Evolutionary conservation across 495 filamentous ascomycete species (phyloP).

Genomic region (Xylaria flabelliformis): DNA sequence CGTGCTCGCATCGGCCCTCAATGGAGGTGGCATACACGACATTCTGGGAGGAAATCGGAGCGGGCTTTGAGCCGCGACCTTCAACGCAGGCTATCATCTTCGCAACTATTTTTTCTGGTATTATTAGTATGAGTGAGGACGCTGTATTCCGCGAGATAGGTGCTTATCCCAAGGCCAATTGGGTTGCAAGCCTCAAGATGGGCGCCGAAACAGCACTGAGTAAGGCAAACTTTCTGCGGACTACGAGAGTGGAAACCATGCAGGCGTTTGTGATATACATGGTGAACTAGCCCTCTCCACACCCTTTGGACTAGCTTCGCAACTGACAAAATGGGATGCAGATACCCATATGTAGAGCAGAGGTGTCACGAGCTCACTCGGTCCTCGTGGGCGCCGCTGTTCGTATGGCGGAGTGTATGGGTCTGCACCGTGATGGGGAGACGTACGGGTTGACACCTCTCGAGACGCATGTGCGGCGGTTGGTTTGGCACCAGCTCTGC

Average conservation of each 20-base stretch:
- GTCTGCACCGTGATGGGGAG: slow-evolving; percentile 73
- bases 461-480: slow-evolving; percentile 74
- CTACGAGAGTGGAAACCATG: slow-evolving; percentile 71
- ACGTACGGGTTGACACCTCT: slow-evolving; percentile 67
- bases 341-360: slow-evolving; percentile 72
- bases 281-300: slow-evolving; percentile 45
- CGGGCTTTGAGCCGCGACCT: slow-evolving; percentile 62
- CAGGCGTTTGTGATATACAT: slow-evolving; percentile 79
- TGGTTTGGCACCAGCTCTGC: slow-evolving; percentile 78
- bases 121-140: slow-evolving; percentile 66
- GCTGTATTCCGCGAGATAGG: slow-evolving; percentile 53
- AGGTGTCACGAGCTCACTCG: slow-evolving; percentile 74
- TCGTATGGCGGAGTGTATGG: slow-evolving; percentile 77
- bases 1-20: slow-evolving; percentile 67
- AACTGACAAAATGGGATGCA: slow-evolving; percentile 39
- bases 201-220: slow-evolving; percentile 68
- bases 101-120: slow-evolving; percentile 70
- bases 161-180: slow-evolving; percentile 55
- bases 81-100: slow-evolving; percentile 72
- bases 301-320: background rate
- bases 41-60: slow-evolving; percentile 66
- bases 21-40: slow-evolving; percentile 65
- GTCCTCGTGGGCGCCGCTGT: slow-evolving; percentile 73
- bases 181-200: slow-evolving; percentile 65
- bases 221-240: slow-evolving; percentile 71